Base-by-base conservation (phyloP, 2,329 filamentous ascomycete genomes). In the Aspergillus sp. region DNA sequence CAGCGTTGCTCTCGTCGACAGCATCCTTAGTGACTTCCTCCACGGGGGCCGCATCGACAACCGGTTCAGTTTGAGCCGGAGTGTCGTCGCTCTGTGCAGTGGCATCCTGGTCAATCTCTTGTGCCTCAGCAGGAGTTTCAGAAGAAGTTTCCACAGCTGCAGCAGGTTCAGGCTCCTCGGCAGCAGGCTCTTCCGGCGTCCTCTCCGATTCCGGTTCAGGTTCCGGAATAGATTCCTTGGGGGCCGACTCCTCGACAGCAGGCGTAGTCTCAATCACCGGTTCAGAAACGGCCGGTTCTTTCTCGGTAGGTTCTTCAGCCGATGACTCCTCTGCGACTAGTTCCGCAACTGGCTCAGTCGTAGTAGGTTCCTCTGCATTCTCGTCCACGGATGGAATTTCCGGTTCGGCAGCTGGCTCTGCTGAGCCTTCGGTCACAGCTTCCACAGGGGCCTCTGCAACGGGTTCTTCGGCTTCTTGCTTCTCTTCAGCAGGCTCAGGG, bases 121-220 rank as follows among this genome's bases (percentile, higher is more conserved):
- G 10, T n/a, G 36, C 26, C 19, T 28, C 8, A 8, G 26, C 10
- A 5, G 27, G 7, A 26, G 36, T 8, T 8, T 39, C 36, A 26
- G 26, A 7, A n/a, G 44, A 29, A 42, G 45, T 26, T n/a, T 39
- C 28, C 32, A 47, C 32, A 26, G 51, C 49, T 10, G 50, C 48
- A 40, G 42, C 30, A 5, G 49, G 34, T 12, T 49, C 43, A 19
- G 19, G 19, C 27, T 56, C 53, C 28, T 51, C 48, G 8, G 38
- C 27, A 7, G 46, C 30, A 32, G 30, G 30, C 30, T 32, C 5
- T 33, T 44, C 47, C n/a, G 46, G 43, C 7, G 44, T 29, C 40
- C 48, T 47, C 30, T 52, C 46, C 10, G 33, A 19, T 19, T 19
- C 10, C 5, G 19, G 29, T 7, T 26, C 33, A 28, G 42, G 29